phyloP scores from a whole-genome alignment of 2,329 filamentous ascomycete genomes.

The Fusarium solani-melongenae region DNA sequence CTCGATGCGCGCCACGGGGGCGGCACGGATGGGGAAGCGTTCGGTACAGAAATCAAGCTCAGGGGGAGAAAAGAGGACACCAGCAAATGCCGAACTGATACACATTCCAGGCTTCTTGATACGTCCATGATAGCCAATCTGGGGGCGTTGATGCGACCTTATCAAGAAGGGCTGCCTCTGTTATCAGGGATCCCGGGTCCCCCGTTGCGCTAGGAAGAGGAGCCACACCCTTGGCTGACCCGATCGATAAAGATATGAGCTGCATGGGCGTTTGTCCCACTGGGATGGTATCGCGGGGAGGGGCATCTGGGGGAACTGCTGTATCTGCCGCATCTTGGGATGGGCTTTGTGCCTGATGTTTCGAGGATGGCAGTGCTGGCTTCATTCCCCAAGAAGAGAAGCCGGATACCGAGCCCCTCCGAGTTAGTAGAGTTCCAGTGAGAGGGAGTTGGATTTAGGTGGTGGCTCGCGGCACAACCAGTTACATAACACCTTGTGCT shows the following conservation, averaged over 20 bases:
- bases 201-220: constrained; percentile 20
- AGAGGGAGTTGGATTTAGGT: constrained; percentile 24
- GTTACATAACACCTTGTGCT: constrained; percentile 35
- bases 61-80: constrained; percentile 15
- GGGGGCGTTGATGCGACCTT: constrained; percentile 18
- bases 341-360: not conserved
- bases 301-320: not conserved
- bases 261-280: constrained; percentile 2
- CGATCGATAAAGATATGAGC: constrained; percentile 24
- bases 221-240: constrained; percentile 27
- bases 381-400: constrained; percentile 13
- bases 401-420: constrained; percentile 17
- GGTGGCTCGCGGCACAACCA: constrained; percentile 13
- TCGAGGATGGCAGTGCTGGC: not conserved
- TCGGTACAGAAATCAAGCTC: constrained; percentile 8
- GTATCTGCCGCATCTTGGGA: constrained; percentile 1
- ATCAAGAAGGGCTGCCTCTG: constrained; percentile 20
- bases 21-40: constrained; percentile 24
- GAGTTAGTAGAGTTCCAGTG: constrained; percentile 12
- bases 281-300: not conserved
- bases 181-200: constrained; percentile 28
- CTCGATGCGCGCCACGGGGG: constrained; percentile 6
- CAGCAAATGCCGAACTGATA: constrained; percentile 4
- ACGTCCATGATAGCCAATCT: constrained; percentile 22
- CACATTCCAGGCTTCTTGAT: constrained; percentile 8